Evolutionary conservation across 805 yeast genomes (phyloP), one percentile per base, ranked within the genome.

Genomic region (Candida easanensis): DNA sequence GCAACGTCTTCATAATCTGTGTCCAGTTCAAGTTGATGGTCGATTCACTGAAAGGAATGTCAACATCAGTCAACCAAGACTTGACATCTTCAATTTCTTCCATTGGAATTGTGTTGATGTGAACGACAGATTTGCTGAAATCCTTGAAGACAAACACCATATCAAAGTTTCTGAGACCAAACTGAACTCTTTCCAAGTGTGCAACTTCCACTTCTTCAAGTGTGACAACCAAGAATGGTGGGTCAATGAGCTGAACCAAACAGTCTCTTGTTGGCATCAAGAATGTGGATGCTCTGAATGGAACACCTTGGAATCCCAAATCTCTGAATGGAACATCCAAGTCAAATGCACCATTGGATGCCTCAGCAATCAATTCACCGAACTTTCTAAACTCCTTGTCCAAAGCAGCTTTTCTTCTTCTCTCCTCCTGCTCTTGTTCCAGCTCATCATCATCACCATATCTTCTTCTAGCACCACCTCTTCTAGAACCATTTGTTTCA

Each of bases 391-490:
- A 93, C 66, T 93, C 98, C 64, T 85, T 88, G 68, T 93, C 97
- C 57, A 93, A 77, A 30, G 88, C 78, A 19, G 87, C 85, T 57
- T 95, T 86, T 67, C 97, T 79, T 65, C 91, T 77, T 70, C 97
- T 82, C 69, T 93, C 99, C 65, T 93, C 98, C 68, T 91, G 97
- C 69, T 93, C 99, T 66, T 91, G 97, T 66, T 93, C 98, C 51
- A 93, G 73, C 68, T 93, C 99, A 65, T 93, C 99, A 65, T 93
- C 99, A 63, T 93, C 99, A 36, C 99, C 99, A 62, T 93, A 93
- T 59, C 93, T 69, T 62, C 93, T 71, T 49, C 53, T 49, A 11
- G 50, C 50, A 26, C 53, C 56, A 64, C 83, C 84, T 52, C 77
- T 78, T 65, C 97, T 81, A 69, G 88, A 84, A 49, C 96, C 83